Conservation (phyloP, 306 rosid species). For the Inga oerstediana region DNA sequence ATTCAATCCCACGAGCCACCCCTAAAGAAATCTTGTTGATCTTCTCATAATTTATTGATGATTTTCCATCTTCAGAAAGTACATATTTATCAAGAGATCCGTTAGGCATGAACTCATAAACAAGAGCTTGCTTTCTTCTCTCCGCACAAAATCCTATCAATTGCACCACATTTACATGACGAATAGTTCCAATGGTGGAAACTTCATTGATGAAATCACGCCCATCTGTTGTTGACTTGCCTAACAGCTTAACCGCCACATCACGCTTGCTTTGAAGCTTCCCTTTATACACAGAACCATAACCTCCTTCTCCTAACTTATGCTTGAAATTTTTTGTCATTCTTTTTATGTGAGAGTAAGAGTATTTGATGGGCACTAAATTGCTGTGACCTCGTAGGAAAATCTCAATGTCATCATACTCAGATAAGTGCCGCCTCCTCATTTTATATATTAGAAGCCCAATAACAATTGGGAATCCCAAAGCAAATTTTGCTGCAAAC, state of each 20-base stretch:
- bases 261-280: neutral
- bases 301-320: conserved; percentile 17
- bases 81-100: conserved; percentile 19
- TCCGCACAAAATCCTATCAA: neutral
- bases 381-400: conserved; percentile 7
- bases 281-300: conserved; percentile 20
- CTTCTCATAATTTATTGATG: neutral
- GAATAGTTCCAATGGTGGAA: conserved; percentile 15
- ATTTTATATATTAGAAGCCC: conserved; percentile 12
- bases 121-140: neutral
- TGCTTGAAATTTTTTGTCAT: conserved; percentile 24
- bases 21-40: neutral
- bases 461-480: conserved; percentile 11
- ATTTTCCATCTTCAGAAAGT: neutral
- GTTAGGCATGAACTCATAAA: neutral
- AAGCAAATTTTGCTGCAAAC: neutral
- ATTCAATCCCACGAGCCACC: neutral
- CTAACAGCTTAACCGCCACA: conserved; percentile 23
- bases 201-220: conserved; percentile 27
- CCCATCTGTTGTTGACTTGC: conserved; percentile 3
- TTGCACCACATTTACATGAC: neutral
- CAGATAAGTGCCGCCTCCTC: conserved; percentile 2
- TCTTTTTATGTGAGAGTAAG: conserved; percentile 11
- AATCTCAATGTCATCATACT: neutral
- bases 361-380: conserved; percentile 19